Percentiles rank a stretch among this genome's conserved stretches.
phyloP scores from a whole-genome alignment of 2,329 filamentous ascomycete genomes.

The Talaromyces albobiverticillius region DNA sequence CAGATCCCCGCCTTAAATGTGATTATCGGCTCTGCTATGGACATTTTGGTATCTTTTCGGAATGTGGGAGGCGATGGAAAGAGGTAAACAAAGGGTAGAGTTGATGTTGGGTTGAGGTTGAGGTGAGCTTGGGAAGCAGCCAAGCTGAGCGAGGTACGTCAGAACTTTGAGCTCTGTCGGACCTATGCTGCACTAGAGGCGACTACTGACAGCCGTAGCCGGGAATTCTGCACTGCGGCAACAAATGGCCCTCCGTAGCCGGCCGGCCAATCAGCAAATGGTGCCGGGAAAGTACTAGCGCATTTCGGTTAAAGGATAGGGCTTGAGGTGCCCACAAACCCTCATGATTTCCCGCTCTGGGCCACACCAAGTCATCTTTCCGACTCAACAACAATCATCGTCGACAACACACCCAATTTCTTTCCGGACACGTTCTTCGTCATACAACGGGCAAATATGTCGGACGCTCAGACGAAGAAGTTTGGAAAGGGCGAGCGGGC shows the following conservation, averaged over 20 bases:
- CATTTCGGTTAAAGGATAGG: constrained; percentile 40
- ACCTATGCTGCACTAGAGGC: constrained; percentile 3
- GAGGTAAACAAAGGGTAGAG: neutral
- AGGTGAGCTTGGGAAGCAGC: neutral
- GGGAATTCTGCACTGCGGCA: neutral
- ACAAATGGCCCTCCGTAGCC: constrained; percentile 16
- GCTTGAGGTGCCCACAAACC: constrained; percentile 44
- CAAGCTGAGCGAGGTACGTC: constrained; percentile 7
- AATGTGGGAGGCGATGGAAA: constrained; percentile 1
- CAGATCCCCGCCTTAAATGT: constrained; percentile 96
- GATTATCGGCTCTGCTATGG: constrained; percentile 74
- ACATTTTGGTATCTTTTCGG: constrained; percentile 56
- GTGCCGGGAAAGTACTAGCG: constrained; percentile 35
- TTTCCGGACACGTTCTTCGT: constrained; percentile 37
- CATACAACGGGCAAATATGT: constrained; percentile 52
- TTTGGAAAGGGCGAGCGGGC: constrained; percentile 95
- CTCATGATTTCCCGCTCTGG: constrained; percentile 35
- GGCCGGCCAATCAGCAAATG: neutral
- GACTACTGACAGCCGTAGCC: constrained; percentile 4
- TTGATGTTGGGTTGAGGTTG: no score
- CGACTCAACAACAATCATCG: constrained; percentile 40
- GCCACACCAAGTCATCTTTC: constrained; percentile 33
- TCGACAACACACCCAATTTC: constrained; percentile 38
- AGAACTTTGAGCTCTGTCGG: constrained; percentile 16
- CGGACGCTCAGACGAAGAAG: constrained; percentile 74